Evolutionary conservation across 2,329 filamentous ascomycete species (phyloP).

Genomic region (Colletotrichum sp.): DNA sequence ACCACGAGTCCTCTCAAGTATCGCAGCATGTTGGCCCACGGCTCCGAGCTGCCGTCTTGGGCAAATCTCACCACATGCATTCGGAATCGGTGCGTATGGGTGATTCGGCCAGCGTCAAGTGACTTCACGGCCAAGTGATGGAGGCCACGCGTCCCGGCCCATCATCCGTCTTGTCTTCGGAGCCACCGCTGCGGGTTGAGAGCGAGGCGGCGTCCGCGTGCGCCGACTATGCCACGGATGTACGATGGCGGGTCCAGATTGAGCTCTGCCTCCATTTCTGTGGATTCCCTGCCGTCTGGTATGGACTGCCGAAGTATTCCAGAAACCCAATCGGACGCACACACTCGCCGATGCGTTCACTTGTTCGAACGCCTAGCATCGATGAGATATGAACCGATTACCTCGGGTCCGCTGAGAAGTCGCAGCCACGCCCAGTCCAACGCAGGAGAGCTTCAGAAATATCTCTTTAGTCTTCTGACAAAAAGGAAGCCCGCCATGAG

Average conservation of each 20-base stretch:
- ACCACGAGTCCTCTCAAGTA: background rate
- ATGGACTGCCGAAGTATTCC: background rate
- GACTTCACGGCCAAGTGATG: background rate
- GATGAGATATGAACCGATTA: background rate
- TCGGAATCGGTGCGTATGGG: background rate
- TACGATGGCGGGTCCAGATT: background rate
- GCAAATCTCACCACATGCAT: background rate
- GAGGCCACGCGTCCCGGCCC: background rate
- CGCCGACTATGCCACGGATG: background rate
- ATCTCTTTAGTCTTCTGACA: background rate
- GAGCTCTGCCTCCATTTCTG: background rate
- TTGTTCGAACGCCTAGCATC: background rate
- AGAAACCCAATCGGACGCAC: background rate
- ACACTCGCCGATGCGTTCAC: background rate
- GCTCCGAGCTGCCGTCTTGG: background rate
- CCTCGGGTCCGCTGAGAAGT: background rate
- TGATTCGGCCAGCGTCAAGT: background rate
- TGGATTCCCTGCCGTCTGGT: background rate
- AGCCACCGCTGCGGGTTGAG: background rate
- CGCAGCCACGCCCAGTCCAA: background rate
- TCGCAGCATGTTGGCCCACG: background rate
- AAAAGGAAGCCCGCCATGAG: background rate
- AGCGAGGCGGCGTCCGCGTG: background rate
- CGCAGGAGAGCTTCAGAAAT: background rate
- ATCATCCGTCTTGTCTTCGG: background rate